Conservation (phyloP, 2,329 filamentous ascomycete species). For the Periglandula ipomoeae region DNA sequence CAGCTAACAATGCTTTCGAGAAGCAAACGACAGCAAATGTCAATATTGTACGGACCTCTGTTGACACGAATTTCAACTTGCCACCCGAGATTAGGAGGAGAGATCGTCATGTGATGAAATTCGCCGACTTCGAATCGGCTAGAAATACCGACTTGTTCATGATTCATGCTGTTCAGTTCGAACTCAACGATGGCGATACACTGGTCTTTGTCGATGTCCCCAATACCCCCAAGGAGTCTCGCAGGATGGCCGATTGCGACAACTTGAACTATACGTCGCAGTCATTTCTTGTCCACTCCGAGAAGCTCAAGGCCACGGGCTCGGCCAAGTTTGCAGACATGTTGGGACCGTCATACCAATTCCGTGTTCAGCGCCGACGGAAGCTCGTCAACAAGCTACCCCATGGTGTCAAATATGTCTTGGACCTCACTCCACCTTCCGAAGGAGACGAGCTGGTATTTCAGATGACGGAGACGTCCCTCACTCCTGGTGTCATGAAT, state of each 20-base stretch:
- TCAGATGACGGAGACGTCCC: slow-evolving; percentile 47
- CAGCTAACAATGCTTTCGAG: too few relatives aligned
- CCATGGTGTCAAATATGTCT: slow-evolving; percentile 42
- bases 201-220: slow-evolving; percentile 34
- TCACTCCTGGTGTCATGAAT: slow-evolving; percentile 43
- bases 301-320: slow-evolving; percentile 34
- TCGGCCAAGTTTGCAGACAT: slow-evolving; percentile 38
- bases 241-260: slow-evolving; percentile 24
- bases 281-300: slow-evolving; percentile 34
- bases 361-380: slow-evolving; percentile 27
- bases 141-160: slow-evolving; percentile 18
- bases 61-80: slow-evolving; percentile 14
- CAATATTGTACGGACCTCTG: background rate
- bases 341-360: slow-evolving; percentile 33
- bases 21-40: background rate
- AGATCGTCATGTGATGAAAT: background rate
- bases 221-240: slow-evolving; percentile 10
- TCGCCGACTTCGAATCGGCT: slow-evolving; percentile 12
- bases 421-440: slow-evolving; percentile 53
- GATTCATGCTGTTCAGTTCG: slow-evolving; percentile 17
- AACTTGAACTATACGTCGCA: slow-evolving; percentile 24
- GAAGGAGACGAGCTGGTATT: slow-evolving; percentile 56
- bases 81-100: background rate
- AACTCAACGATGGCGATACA: slow-evolving; percentile 30
- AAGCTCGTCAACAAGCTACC: slow-evolving; percentile 26